These are phyloP conservation scores for Cyclostephanos tholiformis DNA, from an alignment of 108 stramenopile species.

Conservation along the genomic window DNA sequence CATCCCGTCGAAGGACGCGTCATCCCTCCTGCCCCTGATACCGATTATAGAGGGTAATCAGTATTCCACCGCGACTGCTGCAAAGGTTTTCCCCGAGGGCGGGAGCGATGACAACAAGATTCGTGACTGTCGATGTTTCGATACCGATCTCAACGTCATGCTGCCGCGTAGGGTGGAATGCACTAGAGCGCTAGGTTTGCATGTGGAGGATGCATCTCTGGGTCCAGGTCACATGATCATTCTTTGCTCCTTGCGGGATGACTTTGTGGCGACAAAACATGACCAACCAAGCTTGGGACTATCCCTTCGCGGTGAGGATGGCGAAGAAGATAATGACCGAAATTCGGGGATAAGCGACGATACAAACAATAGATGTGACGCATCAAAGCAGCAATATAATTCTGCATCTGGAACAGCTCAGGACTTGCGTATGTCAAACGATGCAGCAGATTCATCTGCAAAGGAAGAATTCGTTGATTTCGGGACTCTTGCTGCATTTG, in stretches of 20 bases:
- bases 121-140: slow-evolving; percentile 60
- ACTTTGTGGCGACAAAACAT: slow-evolving; percentile 1
- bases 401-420: slow-evolving; percentile 21
- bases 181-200: slow-evolving; percentile 43
- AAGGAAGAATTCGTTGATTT: slow-evolving; percentile 10
- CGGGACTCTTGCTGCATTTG: slow-evolving; percentile 18
- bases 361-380: slow-evolving; percentile 5
- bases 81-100: slow-evolving; percentile 47
- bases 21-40: slow-evolving; percentile 32
- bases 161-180: slow-evolving; percentile 67
- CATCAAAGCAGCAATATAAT: not conserved
- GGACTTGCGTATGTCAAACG: slow-evolving; percentile 17
- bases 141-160: slow-evolving; percentile 72
- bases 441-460: slow-evolving; percentile 12
- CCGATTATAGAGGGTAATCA: slow-evolving; percentile 47
- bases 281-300: not conserved
- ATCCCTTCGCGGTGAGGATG: slow-evolving; percentile 8
- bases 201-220: slow-evolving; percentile 43
- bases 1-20: slow-evolving; percentile 33
- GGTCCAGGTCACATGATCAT: slow-evolving; percentile 57
- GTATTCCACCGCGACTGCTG: slow-evolving; percentile 32
- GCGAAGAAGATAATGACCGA: slow-evolving; percentile 2
- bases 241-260: slow-evolving; percentile 34
- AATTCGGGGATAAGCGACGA: slow-evolving; percentile 3
- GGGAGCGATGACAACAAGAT: slow-evolving; percentile 39